Conservation (phyloP, 305 asterid genomes). For the Solanum hybrid region DNA sequence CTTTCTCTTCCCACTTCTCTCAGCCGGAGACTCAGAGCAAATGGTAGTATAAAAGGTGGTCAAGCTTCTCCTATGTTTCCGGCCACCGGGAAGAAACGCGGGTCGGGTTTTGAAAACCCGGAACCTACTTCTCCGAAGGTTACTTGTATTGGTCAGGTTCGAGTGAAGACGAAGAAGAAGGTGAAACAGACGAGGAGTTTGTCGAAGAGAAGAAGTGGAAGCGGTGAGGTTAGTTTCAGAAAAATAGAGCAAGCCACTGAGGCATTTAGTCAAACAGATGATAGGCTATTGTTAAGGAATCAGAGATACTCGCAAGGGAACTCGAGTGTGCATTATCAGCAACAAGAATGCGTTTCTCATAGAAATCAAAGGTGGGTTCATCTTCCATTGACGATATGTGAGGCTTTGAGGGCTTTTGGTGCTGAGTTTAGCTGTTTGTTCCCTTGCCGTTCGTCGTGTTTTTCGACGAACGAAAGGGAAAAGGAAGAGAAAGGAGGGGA, state of each 20-base stretch:
- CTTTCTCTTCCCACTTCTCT: conserved; percentile 59
- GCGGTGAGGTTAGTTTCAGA: conserved; percentile 57
- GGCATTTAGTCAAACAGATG: conserved; percentile 13
- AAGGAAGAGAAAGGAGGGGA: conserved; percentile 22
- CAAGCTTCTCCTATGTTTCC: conserved; percentile 77
- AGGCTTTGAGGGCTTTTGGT: conserved; percentile 59
- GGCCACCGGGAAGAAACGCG: conserved; percentile 41
- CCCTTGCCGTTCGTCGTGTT: conserved; percentile 66
- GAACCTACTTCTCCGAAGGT: conserved; percentile 97
- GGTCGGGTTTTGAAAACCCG: conserved; percentile 66
- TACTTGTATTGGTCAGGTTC: conserved; percentile 89
- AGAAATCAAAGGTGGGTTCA: conserved; percentile 90
- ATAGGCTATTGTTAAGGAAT: conserved; percentile 2
- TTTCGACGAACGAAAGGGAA: conserved; percentile 32
- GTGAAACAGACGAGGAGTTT: conserved; percentile 55
- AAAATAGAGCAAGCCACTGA: conserved; percentile 26
- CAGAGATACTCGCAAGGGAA: conserved; percentile 20
- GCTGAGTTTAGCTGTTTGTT: conserved; percentile 77
- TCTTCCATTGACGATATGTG: conserved; percentile 79
- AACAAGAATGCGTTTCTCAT: conserved; percentile 42
- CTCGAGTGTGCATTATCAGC: conserved; percentile 34
- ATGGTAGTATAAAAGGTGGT: conserved; percentile 71
- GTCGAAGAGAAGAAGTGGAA: conserved; percentile 38
- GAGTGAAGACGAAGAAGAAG: conserved; percentile 87
- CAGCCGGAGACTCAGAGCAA: conserved; percentile 69